Percentiles rank a stretch among this genome's conserved stretches.
Conservation (phyloP, 768 basidiomycete genomes). For the Rickenella mellea region DNA sequence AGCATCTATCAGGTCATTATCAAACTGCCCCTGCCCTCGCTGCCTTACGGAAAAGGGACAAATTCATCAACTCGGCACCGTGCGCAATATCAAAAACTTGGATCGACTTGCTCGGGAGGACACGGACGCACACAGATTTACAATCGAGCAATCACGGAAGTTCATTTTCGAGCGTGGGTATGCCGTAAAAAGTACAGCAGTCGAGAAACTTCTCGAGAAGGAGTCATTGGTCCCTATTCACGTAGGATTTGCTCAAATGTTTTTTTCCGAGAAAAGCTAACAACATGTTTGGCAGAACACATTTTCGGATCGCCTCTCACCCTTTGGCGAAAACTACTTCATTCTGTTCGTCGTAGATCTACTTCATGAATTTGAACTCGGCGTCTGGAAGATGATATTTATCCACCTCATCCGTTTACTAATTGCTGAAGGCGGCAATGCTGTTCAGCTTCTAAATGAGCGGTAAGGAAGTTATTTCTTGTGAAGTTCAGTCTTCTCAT, state of each 20-base stretch:
- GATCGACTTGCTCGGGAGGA: conserved; percentile 8
- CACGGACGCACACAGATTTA: background rate
- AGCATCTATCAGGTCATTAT: conserved; percentile 27
- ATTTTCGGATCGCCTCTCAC: conserved; percentile 17
- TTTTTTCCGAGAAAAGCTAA: background rate
- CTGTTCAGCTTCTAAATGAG: conserved; percentile 15
- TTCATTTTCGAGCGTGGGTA: conserved; percentile 19
- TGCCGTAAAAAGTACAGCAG: conserved; percentile 15
- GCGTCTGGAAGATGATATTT: conserved; percentile 27
- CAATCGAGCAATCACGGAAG: conserved; percentile 11
- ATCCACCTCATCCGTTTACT: conserved; percentile 28
- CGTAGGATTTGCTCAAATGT: conserved; percentile 12
- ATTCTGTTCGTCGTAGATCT: conserved; percentile 23
- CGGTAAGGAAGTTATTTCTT: background rate
- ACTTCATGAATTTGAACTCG: conserved; percentile 32
- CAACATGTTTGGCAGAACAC: conserved; percentile 21
- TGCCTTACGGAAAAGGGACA: conserved; percentile 22
- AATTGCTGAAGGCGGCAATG: conserved; percentile 8
- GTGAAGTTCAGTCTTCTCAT: conserved; percentile 6
- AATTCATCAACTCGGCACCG: conserved; percentile 20
- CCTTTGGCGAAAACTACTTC: conserved; percentile 16
- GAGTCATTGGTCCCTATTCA: conserved; percentile 22
- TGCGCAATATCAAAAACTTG: conserved; percentile 6
- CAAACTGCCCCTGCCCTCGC: conserved; percentile 28
- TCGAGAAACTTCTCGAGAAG: conserved; percentile 17